phyloP scores from a whole-genome alignment of 768 basidiomycete genomes.

The Mycena albidolilacea region DNA sequence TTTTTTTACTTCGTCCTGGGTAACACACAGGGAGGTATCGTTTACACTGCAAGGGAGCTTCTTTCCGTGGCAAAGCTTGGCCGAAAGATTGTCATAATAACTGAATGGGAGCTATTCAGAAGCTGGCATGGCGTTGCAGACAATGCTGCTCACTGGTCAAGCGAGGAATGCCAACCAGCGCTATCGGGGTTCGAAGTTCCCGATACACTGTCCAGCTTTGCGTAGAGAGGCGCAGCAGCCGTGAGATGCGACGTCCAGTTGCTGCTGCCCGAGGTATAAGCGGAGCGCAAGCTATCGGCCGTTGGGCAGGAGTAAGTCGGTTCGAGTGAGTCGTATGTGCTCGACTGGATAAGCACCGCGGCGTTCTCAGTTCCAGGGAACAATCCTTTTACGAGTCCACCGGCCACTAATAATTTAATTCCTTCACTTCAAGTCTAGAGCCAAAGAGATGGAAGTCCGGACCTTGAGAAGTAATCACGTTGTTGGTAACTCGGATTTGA shows the following conservation, averaged over 20 bases:
- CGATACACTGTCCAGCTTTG: constrained; percentile 58
- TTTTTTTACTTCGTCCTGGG: constrained; percentile 54
- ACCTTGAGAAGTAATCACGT: constrained; percentile 65
- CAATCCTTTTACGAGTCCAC: constrained; percentile 60
- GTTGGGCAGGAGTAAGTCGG: constrained; percentile 60
- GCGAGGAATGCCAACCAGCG: constrained; percentile 65
- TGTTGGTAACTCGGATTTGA: constrained; percentile 65
- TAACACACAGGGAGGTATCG: constrained; percentile 59
- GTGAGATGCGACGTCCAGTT: constrained; percentile 61
- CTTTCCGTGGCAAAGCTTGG: constrained; percentile 65
- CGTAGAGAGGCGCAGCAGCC: constrained; percentile 55
- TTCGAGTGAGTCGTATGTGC: constrained; percentile 63
- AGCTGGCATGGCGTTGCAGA: not conserved
- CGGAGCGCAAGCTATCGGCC: constrained; percentile 50
- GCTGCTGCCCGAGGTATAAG: constrained; percentile 57
- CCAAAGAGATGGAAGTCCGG: not conserved
- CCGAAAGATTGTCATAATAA: constrained; percentile 68
- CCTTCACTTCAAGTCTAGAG: not conserved
- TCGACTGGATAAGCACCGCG: constrained; percentile 56
- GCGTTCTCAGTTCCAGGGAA: constrained; percentile 56
- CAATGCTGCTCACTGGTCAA: constrained; percentile 59
- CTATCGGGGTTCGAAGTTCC: constrained; percentile 57
- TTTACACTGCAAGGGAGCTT: constrained; percentile 61
- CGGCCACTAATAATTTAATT: constrained; percentile 50
- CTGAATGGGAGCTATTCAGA: constrained; percentile 43